Evolutionary conservation across 306 rosid genomes (phyloP).

Genomic region (Sicyos baderoa): DNA sequence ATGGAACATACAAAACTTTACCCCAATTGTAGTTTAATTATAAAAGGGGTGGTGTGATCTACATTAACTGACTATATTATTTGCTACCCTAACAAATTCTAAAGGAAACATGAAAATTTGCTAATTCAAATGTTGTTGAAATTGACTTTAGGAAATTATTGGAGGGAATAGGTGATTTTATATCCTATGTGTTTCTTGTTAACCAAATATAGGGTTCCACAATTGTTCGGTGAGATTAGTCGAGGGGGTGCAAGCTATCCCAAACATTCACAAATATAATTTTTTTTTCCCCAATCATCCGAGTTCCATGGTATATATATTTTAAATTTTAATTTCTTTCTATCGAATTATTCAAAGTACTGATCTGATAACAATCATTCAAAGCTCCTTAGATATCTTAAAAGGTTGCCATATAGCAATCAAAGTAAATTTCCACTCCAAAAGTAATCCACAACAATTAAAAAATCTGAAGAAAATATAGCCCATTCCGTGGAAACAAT

Average conservation of each 20-base stretch:
- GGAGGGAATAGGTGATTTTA: no score
- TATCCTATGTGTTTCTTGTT: no score
- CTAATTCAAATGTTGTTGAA: not conserved
- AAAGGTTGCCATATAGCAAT: not conserved
- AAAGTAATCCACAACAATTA: not conserved
- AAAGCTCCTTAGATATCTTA: not conserved
- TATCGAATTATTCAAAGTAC: not conserved
- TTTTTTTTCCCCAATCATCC: not conserved
- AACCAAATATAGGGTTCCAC: no score
- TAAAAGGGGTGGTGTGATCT: not conserved
- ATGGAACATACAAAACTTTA: not conserved
- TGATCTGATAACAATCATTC: not conserved
- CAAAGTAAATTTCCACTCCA: not conserved
- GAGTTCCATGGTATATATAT: not conserved
- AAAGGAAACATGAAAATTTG: not conserved
- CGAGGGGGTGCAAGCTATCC: no score
- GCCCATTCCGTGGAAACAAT: not conserved
- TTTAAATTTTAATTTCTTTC: not conserved
- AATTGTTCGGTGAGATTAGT: no score
- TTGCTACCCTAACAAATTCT: not conserved
- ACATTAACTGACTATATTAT: not conserved
- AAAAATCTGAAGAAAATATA: not conserved
- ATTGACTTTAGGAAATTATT: no score
- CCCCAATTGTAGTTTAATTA: not conserved
- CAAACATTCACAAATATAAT: no score